Evolutionary conservation across 1,284 basidiomycete species (phyloP), one percentile per base, ranked within the genome.

Genomic region (Pyrrhoderma lamaoense): DNA sequence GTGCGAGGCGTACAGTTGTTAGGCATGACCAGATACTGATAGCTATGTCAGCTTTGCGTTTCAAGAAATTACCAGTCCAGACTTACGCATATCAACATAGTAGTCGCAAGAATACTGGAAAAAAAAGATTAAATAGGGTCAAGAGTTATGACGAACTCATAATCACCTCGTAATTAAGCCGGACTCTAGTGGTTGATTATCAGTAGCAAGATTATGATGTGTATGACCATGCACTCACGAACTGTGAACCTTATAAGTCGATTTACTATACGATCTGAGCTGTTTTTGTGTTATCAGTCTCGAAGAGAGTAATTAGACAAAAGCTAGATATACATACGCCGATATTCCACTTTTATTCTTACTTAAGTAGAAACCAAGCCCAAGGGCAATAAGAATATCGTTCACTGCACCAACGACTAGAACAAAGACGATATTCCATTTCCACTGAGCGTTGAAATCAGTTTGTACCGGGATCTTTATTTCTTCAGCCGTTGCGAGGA

Each of bases 11-110:
- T 22, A 47, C 46, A 47, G 35, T 47, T 47, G 18, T 47, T 18
- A 9, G 46, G 46, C 46, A 47, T 47, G 8, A 8, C 14, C 2
- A 47, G 36, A 18, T 38, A 47, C 46, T 47, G 1, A n/a, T 8
- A 16, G 21, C 9, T 37, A 19, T 37, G 1, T 13, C 19, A 25
- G 23, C n/a, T 44, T 44, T 25, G 35, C 38, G 3, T 36, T 9
- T 16, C 31, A 47, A 45, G 35, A 2, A 22, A 11, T 2, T 18
- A 22, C n/a, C 16, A 18, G 8, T 8, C 3, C 11, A 9, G 16
- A 47, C 46, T 37, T 25, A 47, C 46, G 35, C 46, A 47, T 19
- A 47, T 47, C 19, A 47, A 13, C 46, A 47, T 47, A 18, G 22
- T 19, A 5, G 16, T 39, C 11, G 35, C 34, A 13, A 47, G 16